Percentiles rank a stretch among this genome's conserved stretches.
Evolutionary conservation across 345 rosid species (phyloP).

Genomic region (Eucalyptus sideroxylon): DNA sequence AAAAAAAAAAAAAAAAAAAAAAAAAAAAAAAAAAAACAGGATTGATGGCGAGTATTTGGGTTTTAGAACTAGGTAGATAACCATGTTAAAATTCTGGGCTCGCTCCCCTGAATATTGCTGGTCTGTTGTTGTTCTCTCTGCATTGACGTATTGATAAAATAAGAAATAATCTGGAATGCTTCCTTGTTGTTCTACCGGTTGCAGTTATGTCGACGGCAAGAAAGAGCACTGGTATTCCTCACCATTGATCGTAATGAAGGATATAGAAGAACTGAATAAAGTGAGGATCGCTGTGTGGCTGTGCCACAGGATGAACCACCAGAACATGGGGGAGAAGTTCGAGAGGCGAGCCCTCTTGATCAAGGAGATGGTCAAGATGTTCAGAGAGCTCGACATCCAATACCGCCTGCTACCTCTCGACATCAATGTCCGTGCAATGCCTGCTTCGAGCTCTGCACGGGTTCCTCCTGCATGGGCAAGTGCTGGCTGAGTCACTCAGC

Average conservation of each 20-base stretch:
- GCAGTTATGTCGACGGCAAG: slow-evolving; percentile 53
- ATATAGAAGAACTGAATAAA: neutral
- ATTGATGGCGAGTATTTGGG: neutral
- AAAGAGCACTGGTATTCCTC: slow-evolving; percentile 68
- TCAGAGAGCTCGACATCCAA: neutral
- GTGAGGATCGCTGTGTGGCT: neutral
- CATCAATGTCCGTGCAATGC: neutral
- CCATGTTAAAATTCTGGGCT: neutral
- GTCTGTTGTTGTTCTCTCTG: neutral
- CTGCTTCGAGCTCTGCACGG: slow-evolving; percentile 4
- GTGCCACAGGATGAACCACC: neutral
- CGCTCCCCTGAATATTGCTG: neutral
- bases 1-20: no score
- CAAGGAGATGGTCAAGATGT: neutral
- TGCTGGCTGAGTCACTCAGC: neutral
- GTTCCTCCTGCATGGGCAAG: slow-evolving; percentile 17
- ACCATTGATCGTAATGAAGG: slow-evolving; percentile 27
- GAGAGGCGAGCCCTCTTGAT: neutral
- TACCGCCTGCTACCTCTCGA: neutral
- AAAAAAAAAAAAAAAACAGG: no score
- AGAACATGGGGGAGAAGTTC: neutral
- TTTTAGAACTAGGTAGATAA: neutral
- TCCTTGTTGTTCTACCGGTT: neutral
- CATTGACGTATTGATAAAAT: neutral
- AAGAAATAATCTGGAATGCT: neutral